These are phyloP conservation scores for Plasmodium blacklocki DNA, from an alignment of 169 alveolate genomes.

Conservation along the genomic window DNA sequence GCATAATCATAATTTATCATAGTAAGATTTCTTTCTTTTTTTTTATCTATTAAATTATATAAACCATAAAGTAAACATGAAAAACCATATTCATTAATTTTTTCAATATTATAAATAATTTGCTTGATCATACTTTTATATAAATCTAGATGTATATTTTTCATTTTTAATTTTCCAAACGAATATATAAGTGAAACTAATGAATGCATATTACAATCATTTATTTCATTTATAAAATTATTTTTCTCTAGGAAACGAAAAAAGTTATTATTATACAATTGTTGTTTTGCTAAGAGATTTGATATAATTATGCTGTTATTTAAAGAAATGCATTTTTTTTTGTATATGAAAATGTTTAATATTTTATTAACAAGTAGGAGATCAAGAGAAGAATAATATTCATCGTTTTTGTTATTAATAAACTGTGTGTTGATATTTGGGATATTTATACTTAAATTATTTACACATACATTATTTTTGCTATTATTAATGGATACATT, in stretches of 20 bases:
- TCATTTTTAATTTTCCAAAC: constrained; percentile 47
- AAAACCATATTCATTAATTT: constrained; percentile 68
- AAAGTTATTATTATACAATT: constrained; percentile 44
- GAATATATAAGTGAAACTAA: constrained; percentile 59
- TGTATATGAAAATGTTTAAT: constrained; percentile 55
- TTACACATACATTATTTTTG: no score
- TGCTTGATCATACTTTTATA: constrained; percentile 25
- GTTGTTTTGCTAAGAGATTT: constrained; percentile 52
- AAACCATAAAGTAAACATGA: constrained; percentile 63
- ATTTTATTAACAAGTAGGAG: constrained; percentile 37
- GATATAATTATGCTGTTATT: constrained; percentile 29
- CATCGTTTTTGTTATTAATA: no score
- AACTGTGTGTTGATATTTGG: no score
- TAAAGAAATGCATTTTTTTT: constrained; percentile 41
- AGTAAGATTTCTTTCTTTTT: constrained; percentile 26
- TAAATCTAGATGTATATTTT: constrained; percentile 20
- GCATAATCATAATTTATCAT: no score
- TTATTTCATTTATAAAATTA: constrained; percentile 21
- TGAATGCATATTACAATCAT: constrained; percentile 45
- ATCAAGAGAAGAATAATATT: neutral
- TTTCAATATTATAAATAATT: constrained; percentile 42
- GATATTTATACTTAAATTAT: no score
- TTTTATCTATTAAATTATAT: constrained; percentile 37
- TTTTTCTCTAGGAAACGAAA: constrained; percentile 27
- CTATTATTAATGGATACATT: no score